Conservation (phyloP, 2,329 filamentous ascomycete genomes). For the Aciculosporium take region DNA sequence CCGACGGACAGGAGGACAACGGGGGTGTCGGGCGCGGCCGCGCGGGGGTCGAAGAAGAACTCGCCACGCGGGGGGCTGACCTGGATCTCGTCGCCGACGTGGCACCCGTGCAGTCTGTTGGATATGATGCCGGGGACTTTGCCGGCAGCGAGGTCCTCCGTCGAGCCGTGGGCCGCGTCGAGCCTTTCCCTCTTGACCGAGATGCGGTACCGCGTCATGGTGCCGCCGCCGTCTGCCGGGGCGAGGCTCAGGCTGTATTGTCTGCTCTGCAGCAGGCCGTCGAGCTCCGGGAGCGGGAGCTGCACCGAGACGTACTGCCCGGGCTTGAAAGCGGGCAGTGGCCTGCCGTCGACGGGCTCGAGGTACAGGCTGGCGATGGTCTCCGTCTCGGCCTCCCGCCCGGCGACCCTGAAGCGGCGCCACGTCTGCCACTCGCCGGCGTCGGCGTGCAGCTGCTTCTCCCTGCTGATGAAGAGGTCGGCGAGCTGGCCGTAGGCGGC, state of each 20-base stretch:
- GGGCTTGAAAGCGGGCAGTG: conserved; percentile 47
- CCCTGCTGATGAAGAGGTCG: conserved; percentile 52
- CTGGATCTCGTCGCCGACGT: conserved; percentile 38
- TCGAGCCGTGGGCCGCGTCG: conserved; percentile 9
- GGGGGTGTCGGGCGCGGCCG: conserved; percentile 31
- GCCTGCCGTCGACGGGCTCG: conserved; percentile 39
- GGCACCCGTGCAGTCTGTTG: conserved; percentile 36
- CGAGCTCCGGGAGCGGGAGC: conserved; percentile 43
- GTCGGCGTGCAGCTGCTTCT: conserved; percentile 45
- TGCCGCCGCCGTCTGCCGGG: conserved; percentile 25
- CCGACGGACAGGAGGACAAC: conserved; percentile 54
- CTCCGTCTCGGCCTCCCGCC: conserved; percentile 46
- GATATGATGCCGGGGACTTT: conserved; percentile 34
- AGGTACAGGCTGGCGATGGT: conserved; percentile 58
- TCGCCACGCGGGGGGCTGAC: conserved; percentile 42
- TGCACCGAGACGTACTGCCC: conserved; percentile 62
- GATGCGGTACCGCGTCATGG: conserved; percentile 51
- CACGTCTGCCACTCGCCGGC: conserved; percentile 30
- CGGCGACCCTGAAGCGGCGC: conserved; percentile 39
- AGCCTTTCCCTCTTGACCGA: conserved; percentile 52
- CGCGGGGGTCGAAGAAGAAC: conserved; percentile 43
- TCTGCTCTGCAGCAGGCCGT: conserved; percentile 49
- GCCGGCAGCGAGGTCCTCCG: conserved; percentile 20
- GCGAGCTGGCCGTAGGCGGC: conserved; percentile 59
- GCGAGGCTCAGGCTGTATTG: conserved; percentile 63